Base-by-base conservation (phyloP, 2,329 filamentous ascomycete genomes). In the Kalaharituber pfeilii region DNA sequence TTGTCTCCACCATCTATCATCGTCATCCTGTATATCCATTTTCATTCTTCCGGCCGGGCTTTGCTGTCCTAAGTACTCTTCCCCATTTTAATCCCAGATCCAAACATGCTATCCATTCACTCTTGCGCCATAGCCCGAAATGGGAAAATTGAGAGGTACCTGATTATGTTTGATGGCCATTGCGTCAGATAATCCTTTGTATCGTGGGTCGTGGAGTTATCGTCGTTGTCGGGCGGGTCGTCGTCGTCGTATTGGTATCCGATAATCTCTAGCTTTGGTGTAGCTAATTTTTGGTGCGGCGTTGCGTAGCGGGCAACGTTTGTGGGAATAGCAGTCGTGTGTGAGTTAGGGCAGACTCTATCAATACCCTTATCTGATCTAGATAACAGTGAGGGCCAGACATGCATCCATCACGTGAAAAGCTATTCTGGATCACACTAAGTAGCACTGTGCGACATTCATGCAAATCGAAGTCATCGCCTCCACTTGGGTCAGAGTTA, bases 91-190 rank as follows among this genome's bases (percentile, higher is more conserved):
- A 25, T n/a, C n/a, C n/a, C n/a, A n/a, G n/a, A n/a, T n/a, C n/a
- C n/a, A 30, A 8, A 25, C 18, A 27, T 53, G 39, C n/a, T n/a
- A n/a, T n/a, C n/a, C n/a, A n/a, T n/a, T n/a, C n/a, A n/a, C n/a
- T n/a, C n/a, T n/a, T n/a, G n/a, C n/a, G n/a, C n/a, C n/a, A 39
- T 47, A 20, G 18, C 24, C 6, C 13, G 3, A 20, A 20, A 47
- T 13, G 15, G 42, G 15, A 22, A 47, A 18, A 18, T 20, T 47
- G 42, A 47, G 13, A 47, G 25, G 47, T 60, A 60, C 59, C 49
- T 61, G 54, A 53, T 61, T 61, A 51, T 61, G 59, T 42, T 61
- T 61, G 53, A 61, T 61, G 47, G 59, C 59, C 59, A 61, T 61
- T 60, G 49, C 52, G 55, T 47, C 47, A 52, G 53, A 50, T 51